Evolutionary conservation across 306 rosid genomes (phyloP).

Genomic region (Dalbergia oliveri): DNA sequence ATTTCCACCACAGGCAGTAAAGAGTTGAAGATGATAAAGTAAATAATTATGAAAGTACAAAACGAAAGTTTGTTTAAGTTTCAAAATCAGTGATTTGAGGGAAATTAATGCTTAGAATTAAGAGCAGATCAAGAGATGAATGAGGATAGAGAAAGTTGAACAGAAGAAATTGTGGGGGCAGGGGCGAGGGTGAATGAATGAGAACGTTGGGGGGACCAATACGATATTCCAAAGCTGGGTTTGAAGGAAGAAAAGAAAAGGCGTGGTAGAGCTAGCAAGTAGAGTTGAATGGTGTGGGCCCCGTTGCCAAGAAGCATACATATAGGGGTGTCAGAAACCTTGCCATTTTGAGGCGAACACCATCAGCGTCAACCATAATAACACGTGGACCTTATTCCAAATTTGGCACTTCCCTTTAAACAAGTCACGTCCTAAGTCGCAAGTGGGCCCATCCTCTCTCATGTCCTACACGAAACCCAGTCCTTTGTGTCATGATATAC

Average conservation of each 20-base stretch:
- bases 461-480: too few species aligned
- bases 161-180: slow-evolving; percentile 12
- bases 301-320: slow-evolving; percentile 32
- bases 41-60: not conserved
- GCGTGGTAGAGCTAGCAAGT: not conserved
- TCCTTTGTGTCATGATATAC: too few species aligned
- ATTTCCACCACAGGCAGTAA: not conserved
- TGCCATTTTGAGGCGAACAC: slow-evolving; percentile 60
- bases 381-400: slow-evolving; percentile 63
- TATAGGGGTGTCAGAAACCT: slow-evolving; percentile 49
- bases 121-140: not conserved
- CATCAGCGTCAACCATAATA: slow-evolving; percentile 61
- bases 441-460: not conserved
- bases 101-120: not conserved
- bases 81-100: slow-evolving; percentile 29
- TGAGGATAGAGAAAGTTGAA: slow-evolving; percentile 27
- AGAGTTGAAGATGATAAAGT: not conserved
- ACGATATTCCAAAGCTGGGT: slow-evolving; percentile 34
- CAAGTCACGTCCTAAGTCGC: slow-evolving; percentile 57
- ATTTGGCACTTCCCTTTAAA: slow-evolving; percentile 53
- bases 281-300: slow-evolving; percentile 52
- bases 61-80: slow-evolving; percentile 22
- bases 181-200: not conserved
- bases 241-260: not conserved
- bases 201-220: slow-evolving; percentile 16